Conservation (phyloP, 805 yeast species). For the Cyberlindnera japonica region DNA sequence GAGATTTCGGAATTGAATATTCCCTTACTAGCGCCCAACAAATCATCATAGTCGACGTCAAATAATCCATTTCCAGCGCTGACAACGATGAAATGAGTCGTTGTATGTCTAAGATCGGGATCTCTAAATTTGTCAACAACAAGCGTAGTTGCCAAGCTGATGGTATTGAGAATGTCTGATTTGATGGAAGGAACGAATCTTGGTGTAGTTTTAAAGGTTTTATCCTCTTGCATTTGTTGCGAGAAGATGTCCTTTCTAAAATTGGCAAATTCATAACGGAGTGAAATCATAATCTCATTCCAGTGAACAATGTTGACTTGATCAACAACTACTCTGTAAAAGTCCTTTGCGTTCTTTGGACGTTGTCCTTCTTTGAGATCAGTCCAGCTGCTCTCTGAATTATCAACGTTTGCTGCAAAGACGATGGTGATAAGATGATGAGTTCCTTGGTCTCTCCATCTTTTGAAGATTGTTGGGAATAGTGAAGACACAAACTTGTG, state of each 20-base stretch:
- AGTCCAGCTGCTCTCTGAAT: constrained; percentile 45
- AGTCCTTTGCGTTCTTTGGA: constrained; percentile 66
- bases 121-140: constrained; percentile 75
- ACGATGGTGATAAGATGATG: constrained; percentile 91
- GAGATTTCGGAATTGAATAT: constrained; percentile 79
- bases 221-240: constrained; percentile 36
- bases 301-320: constrained; percentile 86
- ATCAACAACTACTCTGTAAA: constrained; percentile 90
- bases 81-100: constrained; percentile 82
- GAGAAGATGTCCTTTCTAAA: constrained; percentile 69
- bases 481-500: constrained; percentile 89
- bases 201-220: constrained; percentile 28
- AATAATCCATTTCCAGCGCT: constrained; percentile 93
- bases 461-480: constrained; percentile 81
- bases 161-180: constrained; percentile 84
- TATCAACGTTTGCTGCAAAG: constrained; percentile 74
- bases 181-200: constrained; percentile 80
- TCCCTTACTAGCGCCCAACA: constrained; percentile 71
- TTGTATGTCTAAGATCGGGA: constrained; percentile 83
- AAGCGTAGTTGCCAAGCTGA: constrained; percentile 76
- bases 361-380: constrained; percentile 69
- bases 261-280: constrained; percentile 79
- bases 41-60: constrained; percentile 81
- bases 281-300: constrained; percentile 86
- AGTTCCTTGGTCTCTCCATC: constrained; percentile 83